These are phyloP conservation scores for Striga hermonthica DNA, from an alignment of 305 asterid genomes.

Conservation along the genomic window DNA sequence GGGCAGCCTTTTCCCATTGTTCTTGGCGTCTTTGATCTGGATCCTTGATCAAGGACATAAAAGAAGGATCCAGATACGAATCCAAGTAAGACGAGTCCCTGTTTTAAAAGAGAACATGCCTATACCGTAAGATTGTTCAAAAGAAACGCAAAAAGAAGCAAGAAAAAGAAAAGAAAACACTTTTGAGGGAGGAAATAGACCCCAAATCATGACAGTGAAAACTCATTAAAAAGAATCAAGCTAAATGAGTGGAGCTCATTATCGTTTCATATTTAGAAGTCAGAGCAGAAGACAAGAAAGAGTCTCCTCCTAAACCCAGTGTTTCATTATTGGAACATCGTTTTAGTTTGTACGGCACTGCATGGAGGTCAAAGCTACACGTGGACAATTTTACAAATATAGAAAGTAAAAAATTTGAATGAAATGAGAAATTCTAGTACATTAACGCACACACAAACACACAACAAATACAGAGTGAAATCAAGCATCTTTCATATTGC, in stretches of 20 bases:
- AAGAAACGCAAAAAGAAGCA: neutral
- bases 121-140: neutral
- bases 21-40: conserved; percentile 90
- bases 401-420: neutral
- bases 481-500: conserved; percentile 15
- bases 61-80: conserved; percentile 88
- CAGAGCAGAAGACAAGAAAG: neutral
- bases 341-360: neutral
- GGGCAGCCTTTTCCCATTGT: conserved; percentile 91
- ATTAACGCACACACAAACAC: neutral
- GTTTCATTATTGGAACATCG: neutral
- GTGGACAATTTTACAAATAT: neutral
- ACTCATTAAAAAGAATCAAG: too few relatives aligned
- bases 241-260: too few relatives aligned
- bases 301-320: neutral
- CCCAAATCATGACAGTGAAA: conserved; percentile 1
- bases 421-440: neutral
- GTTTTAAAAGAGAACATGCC: conserved; percentile 26
- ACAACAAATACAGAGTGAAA: neutral
- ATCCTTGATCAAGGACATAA: conserved; percentile 94
- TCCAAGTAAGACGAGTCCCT: conserved; percentile 81
- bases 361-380: conserved; percentile 8
- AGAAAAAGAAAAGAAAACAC: neutral
- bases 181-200: conserved; percentile 1
- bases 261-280: neutral